phyloP scores from a whole-genome alignment of 768 basidiomycete species.

The Boletus subparvulus region DNA sequence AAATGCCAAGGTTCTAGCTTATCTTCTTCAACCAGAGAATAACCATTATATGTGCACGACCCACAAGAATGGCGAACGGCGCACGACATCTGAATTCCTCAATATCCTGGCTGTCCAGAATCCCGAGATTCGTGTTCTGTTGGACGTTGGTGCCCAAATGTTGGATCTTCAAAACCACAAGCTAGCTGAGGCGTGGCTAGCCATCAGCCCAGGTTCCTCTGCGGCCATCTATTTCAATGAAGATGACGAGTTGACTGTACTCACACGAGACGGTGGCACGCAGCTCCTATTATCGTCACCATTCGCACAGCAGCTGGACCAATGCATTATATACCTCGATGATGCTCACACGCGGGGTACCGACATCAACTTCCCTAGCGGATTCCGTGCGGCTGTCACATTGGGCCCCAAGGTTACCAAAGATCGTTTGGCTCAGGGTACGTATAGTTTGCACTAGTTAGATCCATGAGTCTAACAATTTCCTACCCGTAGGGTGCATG shows the following conservation, averaged over 20 bases:
- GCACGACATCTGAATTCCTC: slow-evolving; percentile 22
- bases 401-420: slow-evolving; percentile 40
- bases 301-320: slow-evolving; percentile 34
- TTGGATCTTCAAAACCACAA: slow-evolving; percentile 47
- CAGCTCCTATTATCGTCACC: slow-evolving; percentile 34
- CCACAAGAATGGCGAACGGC: slow-evolving; percentile 12
- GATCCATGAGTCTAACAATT: background rate
- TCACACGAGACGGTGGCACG: slow-evolving; percentile 27
- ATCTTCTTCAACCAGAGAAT: slow-evolving; percentile 28
- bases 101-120: slow-evolving; percentile 32
- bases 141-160: slow-evolving; percentile 60
- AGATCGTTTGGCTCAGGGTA: slow-evolving; percentile 38
- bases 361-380: slow-evolving; percentile 37
- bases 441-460: background rate
- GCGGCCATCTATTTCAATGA: slow-evolving; percentile 36
- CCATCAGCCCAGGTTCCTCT: slow-evolving; percentile 7
- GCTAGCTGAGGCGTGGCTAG: slow-evolving; percentile 43
- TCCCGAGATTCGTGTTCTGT: slow-evolving; percentile 45
- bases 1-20: slow-evolving; percentile 41
- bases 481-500: slow-evolving; percentile 46
- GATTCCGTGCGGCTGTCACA: slow-evolving; percentile 38
- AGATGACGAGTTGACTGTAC: slow-evolving; percentile 34
- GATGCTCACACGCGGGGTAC: slow-evolving; percentile 43
- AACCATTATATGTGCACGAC: slow-evolving; percentile 17
- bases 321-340: slow-evolving; percentile 39